Base-by-base conservation (phyloP, 2,329 filamentous ascomycete species). In the Tolypocladium cylindrosporum region DNA sequence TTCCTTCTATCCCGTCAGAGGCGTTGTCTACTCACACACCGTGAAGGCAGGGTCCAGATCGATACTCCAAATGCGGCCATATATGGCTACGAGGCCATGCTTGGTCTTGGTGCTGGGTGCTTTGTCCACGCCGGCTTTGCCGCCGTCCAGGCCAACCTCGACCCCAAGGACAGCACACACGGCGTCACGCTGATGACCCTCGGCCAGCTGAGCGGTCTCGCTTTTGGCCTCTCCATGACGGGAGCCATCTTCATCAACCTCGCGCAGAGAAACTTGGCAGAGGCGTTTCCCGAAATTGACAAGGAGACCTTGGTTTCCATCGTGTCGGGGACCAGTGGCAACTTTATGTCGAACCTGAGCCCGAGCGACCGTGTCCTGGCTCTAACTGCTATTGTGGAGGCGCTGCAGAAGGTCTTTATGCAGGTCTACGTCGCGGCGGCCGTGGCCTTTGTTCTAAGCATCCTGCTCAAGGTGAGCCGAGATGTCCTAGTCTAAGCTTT, bases 181-280 rank as follows among this genome's bases (percentile, higher is more conserved):
- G 68, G 67, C 2, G 66, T 74, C 37, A 40, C 16, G 16, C 71
- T 71, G 62, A 71, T 74, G 55, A 68, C 66, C 14, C 59, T 68
- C 9, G 67, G 63, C 2, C 71, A 74, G 58, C 61, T 72, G 13
- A 59, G 58, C n/a, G 69, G 71, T 24, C 64, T 67, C n/a, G 67
- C 69, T 8, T 63, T 74, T 52, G 63, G 66, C 1, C 60, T 73
- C 11, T 67, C 67, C 9, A 72, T 73, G 43, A 65, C 69, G 31
- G 69, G 68, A 42, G 61, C 65, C 4, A 65, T 73, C 24, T 74
- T 72, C 63, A 63, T 73, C 54, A 73, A 72, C 56, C 27, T 34
- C 8, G 43, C 55, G 10, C 27, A 50, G 34, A 40, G 16, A 6
- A 37, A 34, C 14, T 34, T 56, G 2, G 19, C 34, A 5, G 34